A percentile compares a stretch with the other conserved stretches of the same genome.
Evolutionary conservation across 345 rosid genomes (phyloP).

Genomic region (Reutealis trisperma): DNA sequence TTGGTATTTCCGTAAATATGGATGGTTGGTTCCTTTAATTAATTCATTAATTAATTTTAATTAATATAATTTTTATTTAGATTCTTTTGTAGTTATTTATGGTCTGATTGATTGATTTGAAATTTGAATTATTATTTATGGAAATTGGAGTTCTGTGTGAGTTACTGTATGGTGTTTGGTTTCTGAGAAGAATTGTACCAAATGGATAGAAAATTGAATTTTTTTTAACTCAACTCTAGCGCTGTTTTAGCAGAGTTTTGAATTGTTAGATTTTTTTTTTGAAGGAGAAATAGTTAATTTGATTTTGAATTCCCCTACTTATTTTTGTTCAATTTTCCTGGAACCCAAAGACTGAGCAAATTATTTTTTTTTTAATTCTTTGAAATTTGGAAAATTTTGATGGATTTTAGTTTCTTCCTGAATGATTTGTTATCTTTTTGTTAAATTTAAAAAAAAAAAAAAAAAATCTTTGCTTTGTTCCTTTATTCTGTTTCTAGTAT

Average conservation of each 20-base stretch:
- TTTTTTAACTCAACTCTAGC: not conserved
- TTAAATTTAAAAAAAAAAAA: too few relatives aligned
- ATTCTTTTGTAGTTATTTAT: not conserved
- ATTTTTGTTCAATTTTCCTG: not conserved
- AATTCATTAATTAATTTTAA: not conserved
- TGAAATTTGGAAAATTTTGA: not conserved
- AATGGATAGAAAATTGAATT: slow-evolving; percentile 4
- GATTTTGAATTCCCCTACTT: not conserved
- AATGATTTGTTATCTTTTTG: too few relatives aligned
- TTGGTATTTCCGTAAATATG: slow-evolving; percentile 28
- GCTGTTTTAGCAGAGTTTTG: not conserved
- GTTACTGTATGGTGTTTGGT: slow-evolving; percentile 30
- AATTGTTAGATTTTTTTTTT: not conserved
- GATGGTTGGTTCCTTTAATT: not conserved
- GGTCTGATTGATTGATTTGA: slow-evolving; percentile 5
- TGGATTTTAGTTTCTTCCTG: not conserved
- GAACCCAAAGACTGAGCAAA: not conserved
- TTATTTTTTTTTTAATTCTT: not conserved
- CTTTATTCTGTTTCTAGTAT: too few relatives aligned
- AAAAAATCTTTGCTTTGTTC: too few relatives aligned
- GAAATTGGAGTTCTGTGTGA: slow-evolving; percentile 14
- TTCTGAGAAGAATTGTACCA: slow-evolving; percentile 32
- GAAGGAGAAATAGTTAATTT: not conserved
- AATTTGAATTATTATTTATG: not conserved
- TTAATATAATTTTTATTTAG: not conserved